Conservation (phyloP, 306 rosid species). For the Quercus robur region DNA sequence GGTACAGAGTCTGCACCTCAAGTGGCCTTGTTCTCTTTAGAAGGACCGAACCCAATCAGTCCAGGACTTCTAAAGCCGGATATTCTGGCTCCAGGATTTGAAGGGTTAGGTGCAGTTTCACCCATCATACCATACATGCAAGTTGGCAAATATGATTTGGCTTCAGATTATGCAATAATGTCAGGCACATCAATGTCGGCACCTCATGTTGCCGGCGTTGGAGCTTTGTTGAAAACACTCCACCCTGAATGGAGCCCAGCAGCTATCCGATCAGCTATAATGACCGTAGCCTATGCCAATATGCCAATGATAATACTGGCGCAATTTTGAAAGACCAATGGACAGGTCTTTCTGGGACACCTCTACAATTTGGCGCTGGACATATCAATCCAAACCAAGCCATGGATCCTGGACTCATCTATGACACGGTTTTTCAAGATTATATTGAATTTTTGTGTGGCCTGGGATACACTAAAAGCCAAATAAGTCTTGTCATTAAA, state of each 20-base stretch:
- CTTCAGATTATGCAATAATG: not conserved
- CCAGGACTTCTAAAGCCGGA: constrained; percentile 13
- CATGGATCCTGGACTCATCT: not conserved
- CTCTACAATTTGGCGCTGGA: constrained; percentile 4
- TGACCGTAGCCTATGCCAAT: constrained; percentile 5
- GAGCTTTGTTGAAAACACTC: too few species aligned
- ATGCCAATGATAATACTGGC: not conserved
- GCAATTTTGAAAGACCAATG: not conserved
- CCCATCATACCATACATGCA: not conserved
- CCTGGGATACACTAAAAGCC: not conserved
- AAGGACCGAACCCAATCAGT: not conserved
- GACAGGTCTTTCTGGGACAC: not conserved
- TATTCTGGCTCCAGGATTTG: not conserved
- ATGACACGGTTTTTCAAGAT: constrained; percentile 7
- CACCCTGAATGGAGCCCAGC: too few species aligned
- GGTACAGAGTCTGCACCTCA: constrained; percentile 8
- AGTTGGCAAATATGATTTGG: not conserved
- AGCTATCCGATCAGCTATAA: not conserved
- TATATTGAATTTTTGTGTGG: constrained; percentile 17
- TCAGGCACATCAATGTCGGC: not conserved
- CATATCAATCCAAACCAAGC: constrained; percentile 17
- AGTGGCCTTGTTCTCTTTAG: constrained; percentile 6
- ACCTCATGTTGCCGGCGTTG: too few species aligned
- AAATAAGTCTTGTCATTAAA: not conserved
- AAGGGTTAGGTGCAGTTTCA: not conserved